Conservation (phyloP, 176 grass and related monocot genomes). For the Elymus sibiricus region DNA sequence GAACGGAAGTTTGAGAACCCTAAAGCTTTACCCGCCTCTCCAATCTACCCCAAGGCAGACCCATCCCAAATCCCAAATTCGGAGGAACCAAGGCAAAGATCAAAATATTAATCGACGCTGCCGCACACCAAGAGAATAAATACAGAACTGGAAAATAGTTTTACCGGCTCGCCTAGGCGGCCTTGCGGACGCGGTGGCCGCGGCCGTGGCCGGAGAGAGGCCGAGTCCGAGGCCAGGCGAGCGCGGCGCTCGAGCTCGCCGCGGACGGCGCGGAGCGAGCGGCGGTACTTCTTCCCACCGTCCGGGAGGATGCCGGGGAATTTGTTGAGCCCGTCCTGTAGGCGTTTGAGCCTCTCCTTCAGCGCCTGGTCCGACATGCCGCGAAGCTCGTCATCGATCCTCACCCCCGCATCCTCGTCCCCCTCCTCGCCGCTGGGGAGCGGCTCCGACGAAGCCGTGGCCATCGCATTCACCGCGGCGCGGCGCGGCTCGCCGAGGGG, state of each 20-base stretch:
- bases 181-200: not conserved
- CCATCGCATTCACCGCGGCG: conserved; percentile 23
- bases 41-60: not conserved
- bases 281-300: conserved; percentile 30
- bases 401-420: not conserved
- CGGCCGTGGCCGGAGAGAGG: not conserved
- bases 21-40: not conserved
- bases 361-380: not conserved
- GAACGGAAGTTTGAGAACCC: conserved; percentile 8
- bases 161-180: not conserved
- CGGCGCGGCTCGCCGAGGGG: not conserved
- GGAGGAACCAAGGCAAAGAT: not conserved
- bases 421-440: not conserved
- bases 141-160: not conserved
- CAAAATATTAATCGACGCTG: not conserved
- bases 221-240: not conserved
- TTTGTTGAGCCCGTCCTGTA: not conserved
- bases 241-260: conserved; percentile 34
- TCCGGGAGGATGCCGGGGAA: not conserved
- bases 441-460: not conserved
- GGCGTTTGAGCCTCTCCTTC: conserved; percentile 23
- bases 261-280: not conserved
- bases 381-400: not conserved
- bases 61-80: conserved; percentile 20
- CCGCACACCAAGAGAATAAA: not conserved